Evolutionary conservation across 2,329 filamentous ascomycete species (phyloP).

Genomic region (Aspergillus uvarum): DNA sequence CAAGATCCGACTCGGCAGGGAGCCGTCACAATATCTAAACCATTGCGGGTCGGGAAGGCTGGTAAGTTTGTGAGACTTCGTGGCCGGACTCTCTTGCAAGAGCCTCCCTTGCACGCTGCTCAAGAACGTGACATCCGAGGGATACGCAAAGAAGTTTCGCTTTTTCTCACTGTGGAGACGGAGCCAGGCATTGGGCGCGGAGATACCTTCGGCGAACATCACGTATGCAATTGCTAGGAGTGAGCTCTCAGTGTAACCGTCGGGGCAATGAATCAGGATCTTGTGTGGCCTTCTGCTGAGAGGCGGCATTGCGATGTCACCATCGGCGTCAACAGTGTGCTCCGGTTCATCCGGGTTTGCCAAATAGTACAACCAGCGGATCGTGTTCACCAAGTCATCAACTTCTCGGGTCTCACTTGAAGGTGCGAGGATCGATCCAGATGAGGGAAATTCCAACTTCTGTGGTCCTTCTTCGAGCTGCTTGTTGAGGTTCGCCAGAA

Average conservation of each 20-base stretch:
- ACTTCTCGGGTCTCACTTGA: constrained; percentile 80
- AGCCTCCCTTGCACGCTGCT: constrained; percentile 73
- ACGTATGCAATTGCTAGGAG: constrained; percentile 87
- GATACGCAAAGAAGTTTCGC: constrained; percentile 96
- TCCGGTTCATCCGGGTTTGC: constrained; percentile 60
- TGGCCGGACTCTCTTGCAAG: constrained; percentile 53
- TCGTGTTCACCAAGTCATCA: constrained; percentile 80
- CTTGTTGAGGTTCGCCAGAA: constrained; percentile 64
- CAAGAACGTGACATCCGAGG: constrained; percentile 82
- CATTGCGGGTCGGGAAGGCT: constrained; percentile 64
- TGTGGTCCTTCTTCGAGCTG: constrained; percentile 53
- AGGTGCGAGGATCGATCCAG: constrained; percentile 84
- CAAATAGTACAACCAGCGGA: constrained; percentile 84
- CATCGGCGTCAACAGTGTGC: constrained; percentile 50
- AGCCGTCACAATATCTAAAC: constrained; percentile 83
- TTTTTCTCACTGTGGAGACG: constrained; percentile 74
- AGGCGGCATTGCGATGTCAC: constrained; percentile 56
- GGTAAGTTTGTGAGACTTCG: constrained; percentile 24
- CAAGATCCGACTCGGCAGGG: constrained; percentile 81
- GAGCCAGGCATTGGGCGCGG: constrained; percentile 84
- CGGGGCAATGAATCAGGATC: constrained; percentile 87
- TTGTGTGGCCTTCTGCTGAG: constrained; percentile 54
- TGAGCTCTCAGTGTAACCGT: constrained; percentile 94
- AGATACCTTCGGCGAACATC: constrained; percentile 81
- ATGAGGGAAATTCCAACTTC: constrained; percentile 82